phyloP scores from a whole-genome alignment of 768 basidiomycete genomes.

The Amanita pallidorosea region DNA sequence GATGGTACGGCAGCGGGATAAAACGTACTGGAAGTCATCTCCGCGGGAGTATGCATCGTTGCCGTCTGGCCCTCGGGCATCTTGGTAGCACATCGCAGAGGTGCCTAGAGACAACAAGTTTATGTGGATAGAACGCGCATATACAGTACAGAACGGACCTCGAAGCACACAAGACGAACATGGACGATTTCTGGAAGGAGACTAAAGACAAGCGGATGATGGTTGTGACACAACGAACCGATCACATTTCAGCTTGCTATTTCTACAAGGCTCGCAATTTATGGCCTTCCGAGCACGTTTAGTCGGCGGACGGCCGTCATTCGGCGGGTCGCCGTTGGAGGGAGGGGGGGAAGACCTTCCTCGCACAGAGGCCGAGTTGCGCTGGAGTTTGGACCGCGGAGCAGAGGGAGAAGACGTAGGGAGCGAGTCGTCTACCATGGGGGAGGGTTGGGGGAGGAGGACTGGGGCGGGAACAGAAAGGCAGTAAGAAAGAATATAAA shows the following conservation, averaged over 20 bases:
- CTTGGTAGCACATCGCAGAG: conserved; percentile 71
- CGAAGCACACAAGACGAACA: conserved; percentile 81
- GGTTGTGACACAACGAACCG: conserved; percentile 32
- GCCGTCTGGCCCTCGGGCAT: conserved; percentile 53
- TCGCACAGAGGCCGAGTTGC: conserved; percentile 34
- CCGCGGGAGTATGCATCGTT: conserved; percentile 40
- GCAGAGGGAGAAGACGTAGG: conserved; percentile 26
- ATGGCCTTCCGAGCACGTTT: conserved; percentile 83
- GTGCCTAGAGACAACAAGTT: conserved; percentile 43
- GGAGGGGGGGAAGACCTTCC: conserved; percentile 37
- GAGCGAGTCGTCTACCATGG: conserved; percentile 28
- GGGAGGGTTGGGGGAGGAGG: conserved; percentile 14
- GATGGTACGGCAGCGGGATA: conserved; percentile 9
- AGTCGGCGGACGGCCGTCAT: conserved; percentile 55
- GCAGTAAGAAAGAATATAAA: conserved; percentile 16
- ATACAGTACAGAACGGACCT: conserved; percentile 32
- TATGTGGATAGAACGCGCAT: conserved; percentile 9
- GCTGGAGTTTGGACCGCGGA: conserved; percentile 29
- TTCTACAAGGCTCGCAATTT: conserved; percentile 83
- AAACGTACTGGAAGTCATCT: conserved; percentile 50
- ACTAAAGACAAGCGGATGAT: conserved; percentile 5
- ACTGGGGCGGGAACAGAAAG: conserved; percentile 9
- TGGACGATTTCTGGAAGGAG: conserved; percentile 57
- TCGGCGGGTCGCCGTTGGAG: conserved; percentile 27
- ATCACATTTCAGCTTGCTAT: conserved; percentile 84